A percentile compares a stretch with the other conserved stretches of the same genome.
Evolutionary conservation across 768 basidiomycete genomes (phyloP).

Genomic region (Saitozyma sp.): DNA sequence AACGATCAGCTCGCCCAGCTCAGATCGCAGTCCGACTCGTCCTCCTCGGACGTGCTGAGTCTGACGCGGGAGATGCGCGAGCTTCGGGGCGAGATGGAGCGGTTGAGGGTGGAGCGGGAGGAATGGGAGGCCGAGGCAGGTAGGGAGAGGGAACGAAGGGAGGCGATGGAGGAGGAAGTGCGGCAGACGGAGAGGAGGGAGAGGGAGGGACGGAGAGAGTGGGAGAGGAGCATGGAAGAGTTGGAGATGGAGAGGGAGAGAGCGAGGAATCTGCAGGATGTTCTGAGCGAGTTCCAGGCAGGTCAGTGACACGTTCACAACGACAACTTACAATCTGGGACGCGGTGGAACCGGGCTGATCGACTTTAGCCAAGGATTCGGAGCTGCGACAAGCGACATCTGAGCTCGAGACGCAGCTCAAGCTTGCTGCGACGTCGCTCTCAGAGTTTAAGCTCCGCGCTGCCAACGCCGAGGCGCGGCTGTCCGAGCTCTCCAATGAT

Average conservation of each 20-base stretch:
- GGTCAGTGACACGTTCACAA: conserved; percentile 58
- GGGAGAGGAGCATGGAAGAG: conserved; percentile 63
- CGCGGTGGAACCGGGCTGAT: conserved; percentile 14
- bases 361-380: conserved; percentile 72
- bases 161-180: conserved; percentile 65
- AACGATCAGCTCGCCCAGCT: conserved; percentile 63
- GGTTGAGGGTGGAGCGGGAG: conserved; percentile 76
- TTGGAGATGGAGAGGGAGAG: conserved; percentile 61
- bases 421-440: conserved; percentile 68
- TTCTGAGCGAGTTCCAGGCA: conserved; percentile 91
- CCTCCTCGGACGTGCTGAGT: conserved; percentile 42
- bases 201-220: conserved; percentile 63
- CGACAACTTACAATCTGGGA: not conserved
- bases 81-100: conserved; percentile 80
- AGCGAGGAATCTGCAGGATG: conserved; percentile 80
- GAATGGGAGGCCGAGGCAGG: conserved; percentile 67
- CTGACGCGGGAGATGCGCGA: conserved; percentile 70
- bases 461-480: conserved; percentile 77
- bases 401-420: conserved; percentile 75
- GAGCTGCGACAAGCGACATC: conserved; percentile 82
- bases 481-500: conserved; percentile 72
- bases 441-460: conserved; percentile 91
- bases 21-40: conserved; percentile 49
- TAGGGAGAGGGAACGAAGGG: conserved; percentile 68
- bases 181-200: conserved; percentile 65